Evolutionary conservation across 176 grass and related monocot species (phyloP), one percentile per base, ranked within the genome.

Genomic region (Musa acuminata): DNA sequence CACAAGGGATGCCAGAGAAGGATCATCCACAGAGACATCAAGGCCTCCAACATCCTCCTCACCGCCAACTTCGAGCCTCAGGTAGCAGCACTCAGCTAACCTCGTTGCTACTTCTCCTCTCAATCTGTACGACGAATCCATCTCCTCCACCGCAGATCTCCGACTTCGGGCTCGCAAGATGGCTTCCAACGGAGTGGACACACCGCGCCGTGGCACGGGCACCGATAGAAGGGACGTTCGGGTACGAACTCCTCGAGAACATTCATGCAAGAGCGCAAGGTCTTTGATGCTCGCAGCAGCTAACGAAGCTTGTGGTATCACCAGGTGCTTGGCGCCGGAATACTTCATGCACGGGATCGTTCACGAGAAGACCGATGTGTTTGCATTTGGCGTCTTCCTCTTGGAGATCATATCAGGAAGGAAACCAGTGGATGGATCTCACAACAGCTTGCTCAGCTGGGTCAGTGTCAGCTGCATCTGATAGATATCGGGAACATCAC

Each of bases 361-460:
- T 11, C 87, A 96, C 78, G 90, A 96, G 85, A 92, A 96, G 84
- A 96, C 93, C 8, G 93, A 96, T 81, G 90, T 96, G 69, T 92
- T 92, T 87, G 90, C 93, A 11, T 96, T 96, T 78, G 90, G 93
- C 60, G 90, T 96, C 73, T 92, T 96, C 75, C 90, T 96, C 79
- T 86, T 96, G 51, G 93, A 96, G 87, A 84, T 96, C 82, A 87
- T 92, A 72, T 96, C 93, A 71, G 93, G 90, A 1, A 76, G 80
- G 51, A 96, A 90, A 77, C 93, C 93, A 16, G 93, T 96, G 16
- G 93, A 96, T 79, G 83, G 93, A 52, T 90, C 85, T 1, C 90
- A 96, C 87, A 96, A 49, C 71, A 96, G 87, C 85, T 86, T 96
- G 67, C 82, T 96, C 63, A 89, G 85, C 1, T 92, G 90, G 93